These are phyloP conservation scores for Catenaria anguillulae DNA, from an alignment of 371 early-diverging fungal genomes.

Conservation along the genomic window DNA sequence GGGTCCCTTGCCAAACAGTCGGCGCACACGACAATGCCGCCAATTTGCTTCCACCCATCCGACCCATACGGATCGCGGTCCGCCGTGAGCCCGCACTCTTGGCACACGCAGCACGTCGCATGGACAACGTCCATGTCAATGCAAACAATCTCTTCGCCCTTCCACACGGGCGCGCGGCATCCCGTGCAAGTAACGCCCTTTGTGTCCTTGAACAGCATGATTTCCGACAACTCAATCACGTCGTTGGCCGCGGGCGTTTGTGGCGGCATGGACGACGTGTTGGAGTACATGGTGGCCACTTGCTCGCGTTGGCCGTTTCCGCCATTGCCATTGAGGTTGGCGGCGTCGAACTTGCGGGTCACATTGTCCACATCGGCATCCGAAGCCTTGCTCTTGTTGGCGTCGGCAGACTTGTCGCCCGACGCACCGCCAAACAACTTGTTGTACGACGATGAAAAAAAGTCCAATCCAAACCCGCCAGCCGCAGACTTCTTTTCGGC, in stretches of 20 bases:
- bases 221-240: background rate
- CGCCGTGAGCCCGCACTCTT: background rate
- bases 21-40: background rate
- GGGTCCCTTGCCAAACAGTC: background rate
- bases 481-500: background rate
- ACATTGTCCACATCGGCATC: background rate
- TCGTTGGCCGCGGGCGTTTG: background rate
- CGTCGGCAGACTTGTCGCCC: background rate
- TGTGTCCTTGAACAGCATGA: slow-evolving; percentile 3
- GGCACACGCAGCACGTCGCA: slow-evolving; percentile 3
- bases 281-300: background rate
- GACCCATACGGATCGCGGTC: slow-evolving; percentile 1
- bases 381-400: background rate
- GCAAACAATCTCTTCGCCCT: slow-evolving; percentile 5
- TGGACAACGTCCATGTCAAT: slow-evolving; percentile 1
- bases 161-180: slow-evolving; percentile 2
- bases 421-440: background rate
- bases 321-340: background rate
- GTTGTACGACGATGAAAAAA: background rate
- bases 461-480: slow-evolving; percentile 1
- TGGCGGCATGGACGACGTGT: background rate
- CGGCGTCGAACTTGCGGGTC: background rate
- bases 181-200: background rate
- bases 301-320: background rate
- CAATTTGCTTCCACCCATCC: background rate